Conservation (phyloP, 139 green algal species). For the Micromonas pusilla region DNA sequence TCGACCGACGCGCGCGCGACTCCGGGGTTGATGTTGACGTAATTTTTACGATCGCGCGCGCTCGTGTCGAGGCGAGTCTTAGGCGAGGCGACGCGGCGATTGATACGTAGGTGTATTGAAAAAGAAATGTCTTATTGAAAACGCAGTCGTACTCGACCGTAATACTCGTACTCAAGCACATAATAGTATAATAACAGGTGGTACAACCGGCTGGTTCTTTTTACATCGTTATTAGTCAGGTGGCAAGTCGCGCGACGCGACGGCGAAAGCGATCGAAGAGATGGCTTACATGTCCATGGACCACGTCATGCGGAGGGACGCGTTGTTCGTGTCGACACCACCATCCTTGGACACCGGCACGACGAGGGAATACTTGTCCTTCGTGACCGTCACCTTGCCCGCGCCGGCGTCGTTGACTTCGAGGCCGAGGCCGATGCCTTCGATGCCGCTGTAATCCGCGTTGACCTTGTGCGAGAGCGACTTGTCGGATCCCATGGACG, state of each 20-base stretch:
- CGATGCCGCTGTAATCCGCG: conserved; percentile 3
- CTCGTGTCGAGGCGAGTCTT: no score
- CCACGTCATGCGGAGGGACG: conserved; percentile 4
- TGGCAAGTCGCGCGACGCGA: no score
- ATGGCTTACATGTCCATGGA: conserved; percentile 1
- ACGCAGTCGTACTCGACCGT: no score
- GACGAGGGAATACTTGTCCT: conserved; percentile 4
- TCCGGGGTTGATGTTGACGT: no score
- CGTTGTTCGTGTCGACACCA: conserved; percentile 10
- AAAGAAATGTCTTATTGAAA: not conserved
- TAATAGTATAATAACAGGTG: not conserved
- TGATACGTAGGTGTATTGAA: no score
- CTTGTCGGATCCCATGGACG: not conserved
- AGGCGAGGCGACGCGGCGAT: no score
- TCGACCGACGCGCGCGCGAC: no score
- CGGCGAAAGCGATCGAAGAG: not conserved
- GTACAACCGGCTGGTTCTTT: no score
- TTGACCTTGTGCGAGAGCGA: not conserved
- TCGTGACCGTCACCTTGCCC: not conserved
- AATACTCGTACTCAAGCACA: no score
- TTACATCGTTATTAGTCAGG: no score
- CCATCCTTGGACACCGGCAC: conserved; percentile 3
- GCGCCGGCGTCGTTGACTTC: not conserved
- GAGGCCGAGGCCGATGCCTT: conserved; percentile 2
- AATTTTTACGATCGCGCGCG: no score